Conservation (phyloP, 495 filamentous ascomycete species). For the Neurospora sp. region DNA sequence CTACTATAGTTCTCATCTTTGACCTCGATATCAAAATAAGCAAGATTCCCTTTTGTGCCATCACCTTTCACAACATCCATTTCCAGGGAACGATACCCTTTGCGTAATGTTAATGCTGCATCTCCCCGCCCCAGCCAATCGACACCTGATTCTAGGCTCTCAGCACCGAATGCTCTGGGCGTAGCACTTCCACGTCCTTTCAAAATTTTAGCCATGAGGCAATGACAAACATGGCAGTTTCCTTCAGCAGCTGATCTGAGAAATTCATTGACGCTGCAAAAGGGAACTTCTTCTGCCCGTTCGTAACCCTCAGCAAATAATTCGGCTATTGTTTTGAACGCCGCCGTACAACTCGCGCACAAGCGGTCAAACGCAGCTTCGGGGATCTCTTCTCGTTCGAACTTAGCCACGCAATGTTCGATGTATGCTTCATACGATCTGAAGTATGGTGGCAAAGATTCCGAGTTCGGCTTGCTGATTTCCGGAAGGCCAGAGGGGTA, state of each 20-base stretch:
- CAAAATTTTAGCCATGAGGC: neutral
- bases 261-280: neutral
- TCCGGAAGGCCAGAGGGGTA: neutral
- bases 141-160: too few relatives aligned
- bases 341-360: neutral
- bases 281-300: neutral
- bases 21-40: too few relatives aligned
- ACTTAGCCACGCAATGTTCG: neutral
- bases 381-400: neutral
- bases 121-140: too few relatives aligned
- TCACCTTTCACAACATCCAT: too few relatives aligned
- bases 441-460: neutral
- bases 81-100: too few relatives aligned
- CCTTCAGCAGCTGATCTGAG: neutral
- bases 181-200: too few relatives aligned
- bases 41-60: too few relatives aligned
- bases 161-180: too few relatives aligned
- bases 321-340: neutral
- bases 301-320: neutral
- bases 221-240: neutral
- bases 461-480: neutral
- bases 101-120: too few relatives aligned
- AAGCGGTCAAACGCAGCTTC: neutral
- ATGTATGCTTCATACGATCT: neutral
- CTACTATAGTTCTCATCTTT: neutral